Percentiles rank a stretch among this genome's conserved stretches.
phyloP scores from a whole-genome alignment of 2,329 filamentous ascomycete genomes.

The Colletotrichum sp. region DNA sequence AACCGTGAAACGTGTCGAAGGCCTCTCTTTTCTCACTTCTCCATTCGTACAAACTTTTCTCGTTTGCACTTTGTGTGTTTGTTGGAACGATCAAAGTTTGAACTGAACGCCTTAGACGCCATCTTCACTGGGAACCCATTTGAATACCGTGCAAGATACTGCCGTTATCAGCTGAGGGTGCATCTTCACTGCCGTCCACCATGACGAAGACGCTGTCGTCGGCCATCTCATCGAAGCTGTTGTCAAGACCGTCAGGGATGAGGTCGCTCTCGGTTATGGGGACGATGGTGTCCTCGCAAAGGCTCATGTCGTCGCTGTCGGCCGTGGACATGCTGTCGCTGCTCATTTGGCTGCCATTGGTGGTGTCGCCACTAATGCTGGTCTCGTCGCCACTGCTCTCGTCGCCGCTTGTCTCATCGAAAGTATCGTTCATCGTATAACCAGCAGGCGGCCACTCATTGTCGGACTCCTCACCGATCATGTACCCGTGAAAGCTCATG shows the following conservation, averaged over 20 bases:
- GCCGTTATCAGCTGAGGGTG: slow-evolving; percentile 7
- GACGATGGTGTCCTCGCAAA: not conserved
- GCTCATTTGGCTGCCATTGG: not conserved
- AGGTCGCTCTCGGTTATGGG: not conserved
- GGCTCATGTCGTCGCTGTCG: not conserved
- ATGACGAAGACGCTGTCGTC: not conserved
- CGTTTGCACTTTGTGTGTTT: not conserved
- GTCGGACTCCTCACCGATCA: not conserved
- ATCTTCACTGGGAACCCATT: not conserved
- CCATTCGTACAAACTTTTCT: not conserved
- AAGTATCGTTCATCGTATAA: not conserved
- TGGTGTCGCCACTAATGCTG: not conserved
- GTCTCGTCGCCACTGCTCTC: not conserved
- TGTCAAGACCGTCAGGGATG: not conserved
- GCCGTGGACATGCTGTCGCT: not conserved
- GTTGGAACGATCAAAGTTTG: not conserved
- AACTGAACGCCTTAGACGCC: not conserved
- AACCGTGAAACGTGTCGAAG: not conserved
- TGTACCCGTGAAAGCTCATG: not conserved
- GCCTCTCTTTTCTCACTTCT: not conserved
- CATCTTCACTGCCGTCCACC: not conserved
- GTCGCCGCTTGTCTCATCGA: not conserved
- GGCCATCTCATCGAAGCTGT: not conserved
- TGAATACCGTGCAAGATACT: not conserved
- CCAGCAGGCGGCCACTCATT: not conserved